Evolutionary conservation across 2,329 filamentous ascomycete species (phyloP).

Genomic region (Trichoderma sp.): DNA sequence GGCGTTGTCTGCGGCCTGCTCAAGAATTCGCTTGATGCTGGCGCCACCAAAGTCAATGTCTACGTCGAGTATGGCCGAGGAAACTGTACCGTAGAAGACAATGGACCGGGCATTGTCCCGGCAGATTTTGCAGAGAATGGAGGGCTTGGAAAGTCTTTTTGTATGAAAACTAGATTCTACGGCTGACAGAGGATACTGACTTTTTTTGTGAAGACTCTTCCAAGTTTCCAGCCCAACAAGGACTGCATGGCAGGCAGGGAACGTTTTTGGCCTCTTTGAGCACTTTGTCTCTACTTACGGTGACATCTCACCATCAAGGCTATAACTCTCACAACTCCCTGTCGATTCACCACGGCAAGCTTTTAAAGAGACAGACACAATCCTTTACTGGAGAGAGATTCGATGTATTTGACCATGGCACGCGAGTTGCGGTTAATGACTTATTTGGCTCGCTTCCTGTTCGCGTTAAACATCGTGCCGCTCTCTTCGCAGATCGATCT

Average conservation of each 20-base stretch:
- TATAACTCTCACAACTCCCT: conserved; percentile 65
- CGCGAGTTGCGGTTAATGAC: conserved; percentile 72
- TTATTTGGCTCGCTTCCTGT: conserved; percentile 91
- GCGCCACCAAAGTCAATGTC: conserved; percentile 67
- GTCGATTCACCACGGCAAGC: conserved; percentile 67
- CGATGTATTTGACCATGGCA: conserved; percentile 64
- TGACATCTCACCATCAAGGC: conserved; percentile 69
- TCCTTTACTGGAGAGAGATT: conserved; percentile 60
- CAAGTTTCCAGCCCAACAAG: conserved; percentile 55
- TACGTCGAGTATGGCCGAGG: conserved; percentile 74
- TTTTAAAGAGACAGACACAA: conserved; percentile 65
- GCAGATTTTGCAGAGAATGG: conserved; percentile 71
- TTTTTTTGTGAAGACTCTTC: conserved; percentile 68
- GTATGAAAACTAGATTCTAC: conserved; percentile 52
- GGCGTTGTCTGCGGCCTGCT: conserved; percentile 71
- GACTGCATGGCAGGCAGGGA: conserved; percentile 67
- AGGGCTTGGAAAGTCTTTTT: conserved; percentile 71
- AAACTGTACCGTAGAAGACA: conserved; percentile 78
- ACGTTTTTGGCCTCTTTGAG: conserved; percentile 77
- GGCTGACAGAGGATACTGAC: conserved; percentile 17
- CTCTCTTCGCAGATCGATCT: conserved; percentile 52
- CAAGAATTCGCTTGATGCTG: conserved; percentile 83
- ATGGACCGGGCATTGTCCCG: conserved; percentile 76
- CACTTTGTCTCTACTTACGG: conserved; percentile 71
- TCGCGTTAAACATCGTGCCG: conserved; percentile 75